Base-by-base conservation (phyloP, 2,329 filamentous ascomycete species). In the Nemania abortiva region DNA sequence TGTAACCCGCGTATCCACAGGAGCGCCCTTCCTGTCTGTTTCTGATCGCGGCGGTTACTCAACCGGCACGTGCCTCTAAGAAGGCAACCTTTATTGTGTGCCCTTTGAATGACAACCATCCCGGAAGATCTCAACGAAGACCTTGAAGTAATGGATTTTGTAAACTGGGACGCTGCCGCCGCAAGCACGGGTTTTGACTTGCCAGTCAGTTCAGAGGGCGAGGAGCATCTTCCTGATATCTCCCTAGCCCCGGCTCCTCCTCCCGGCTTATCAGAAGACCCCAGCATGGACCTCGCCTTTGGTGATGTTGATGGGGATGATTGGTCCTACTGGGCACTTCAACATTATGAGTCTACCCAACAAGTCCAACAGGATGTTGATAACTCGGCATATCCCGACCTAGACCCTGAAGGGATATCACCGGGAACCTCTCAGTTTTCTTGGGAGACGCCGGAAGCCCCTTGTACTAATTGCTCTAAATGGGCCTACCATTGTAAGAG, bases 401-500 rank as follows among this genome's bases (percentile, higher is more conserved):
- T 76, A 24, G 74, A 76, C 15, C 20, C 50, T 2, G 60, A 63
- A 45, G 78, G 77, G 31, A 76, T 77, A 55, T 45, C 75, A 71
- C 61, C 76, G 57, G 67, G 69, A 54, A n/a, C 70, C 60, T 57
- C 71, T 64, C 70, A 81, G 76, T 79, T 81, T 72, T 79, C 80
- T 73, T 80, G 84, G 80, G 82, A 85, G 73, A 81, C 81, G 45
- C 81, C 84, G 10, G 77, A 82, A 11, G 77, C 76, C 5, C 86
- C 88, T 3, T 91, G 88, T 74, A 76, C 77, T 22, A 82, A 87
- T 73, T 90, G 88, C 71, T 77, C 81, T 52, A 74, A 82, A 4
- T 84, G 84, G 54, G 83, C 85, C 39, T 89, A 87, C 74, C 82
- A 87, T 50, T 90, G 88, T 83, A 90, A 90, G 79, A 83, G 82